Percentiles rank a stretch among this genome's conserved stretches.
phyloP scores from a whole-genome alignment of 1,139 yeast species.

The Magnusiomyces ingens region DNA sequence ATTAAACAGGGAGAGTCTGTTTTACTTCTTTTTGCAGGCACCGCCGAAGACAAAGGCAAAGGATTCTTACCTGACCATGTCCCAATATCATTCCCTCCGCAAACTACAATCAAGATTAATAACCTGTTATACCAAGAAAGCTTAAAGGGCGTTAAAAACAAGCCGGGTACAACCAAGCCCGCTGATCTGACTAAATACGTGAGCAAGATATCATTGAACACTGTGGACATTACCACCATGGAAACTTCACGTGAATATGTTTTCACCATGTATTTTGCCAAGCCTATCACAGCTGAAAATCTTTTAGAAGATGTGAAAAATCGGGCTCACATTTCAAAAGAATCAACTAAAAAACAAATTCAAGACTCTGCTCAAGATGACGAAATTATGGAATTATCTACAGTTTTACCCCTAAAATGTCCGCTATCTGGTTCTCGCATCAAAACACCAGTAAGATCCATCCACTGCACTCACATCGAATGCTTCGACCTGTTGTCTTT shows the following conservation, averaged over 20 bases:
- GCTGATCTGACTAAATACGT: conserved; percentile 31
- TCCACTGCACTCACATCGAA: conserved; percentile 36
- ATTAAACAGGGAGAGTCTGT: too few relatives aligned
- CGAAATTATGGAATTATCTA: conserved; percentile 34
- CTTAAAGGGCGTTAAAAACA: conserved; percentile 32
- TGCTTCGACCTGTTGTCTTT: conserved; percentile 38
- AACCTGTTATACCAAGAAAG: conserved; percentile 22
- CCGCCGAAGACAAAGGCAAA: too few relatives aligned
- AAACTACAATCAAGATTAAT: conserved; percentile 28
- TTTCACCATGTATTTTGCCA: conserved; percentile 28
- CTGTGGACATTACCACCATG: conserved; percentile 23
- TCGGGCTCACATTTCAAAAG: conserved; percentile 28
- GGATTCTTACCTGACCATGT: too few relatives aligned
- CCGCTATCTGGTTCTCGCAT: conserved; percentile 36
- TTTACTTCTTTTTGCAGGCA: neutral
- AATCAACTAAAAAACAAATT: conserved; percentile 25
- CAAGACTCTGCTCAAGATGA: conserved; percentile 31
- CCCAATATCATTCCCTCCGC: neutral
- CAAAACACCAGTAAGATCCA: conserved; percentile 34
- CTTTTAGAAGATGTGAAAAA: conserved; percentile 26
- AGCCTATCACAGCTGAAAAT: conserved; percentile 19
- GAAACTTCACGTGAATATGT: conserved; percentile 20
- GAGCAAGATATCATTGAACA: conserved; percentile 17
- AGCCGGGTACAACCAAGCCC: conserved; percentile 36
- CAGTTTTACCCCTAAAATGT: conserved; percentile 34